phyloP scores from a whole-genome alignment of 2,329 filamentous ascomycete species.

The Diaporthe ampelina region DNA sequence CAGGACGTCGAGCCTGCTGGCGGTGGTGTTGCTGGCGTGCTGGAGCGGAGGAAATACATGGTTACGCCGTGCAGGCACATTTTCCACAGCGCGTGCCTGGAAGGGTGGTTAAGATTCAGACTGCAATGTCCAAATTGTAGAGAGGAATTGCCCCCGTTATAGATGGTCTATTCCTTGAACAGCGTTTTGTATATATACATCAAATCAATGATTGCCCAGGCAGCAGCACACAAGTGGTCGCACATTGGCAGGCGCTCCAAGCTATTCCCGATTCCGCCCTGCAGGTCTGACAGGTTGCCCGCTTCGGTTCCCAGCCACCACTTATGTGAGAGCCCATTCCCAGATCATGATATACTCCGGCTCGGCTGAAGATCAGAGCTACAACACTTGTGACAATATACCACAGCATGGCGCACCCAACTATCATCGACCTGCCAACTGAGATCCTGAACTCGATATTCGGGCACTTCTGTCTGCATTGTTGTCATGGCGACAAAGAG shows the following conservation, averaged over 20 bases:
- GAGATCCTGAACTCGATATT: not conserved
- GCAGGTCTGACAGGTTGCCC: not conserved
- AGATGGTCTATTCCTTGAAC: conserved; percentile 71
- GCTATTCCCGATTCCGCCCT: conserved; percentile 7
- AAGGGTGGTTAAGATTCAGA: conserved; percentile 95
- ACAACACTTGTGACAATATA: not conserved
- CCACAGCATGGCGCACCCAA: not conserved
- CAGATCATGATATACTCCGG: not conserved
- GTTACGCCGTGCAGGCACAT: conserved; percentile 97
- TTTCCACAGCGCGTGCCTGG: conserved; percentile 91
- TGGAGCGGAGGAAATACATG: conserved; percentile 91
- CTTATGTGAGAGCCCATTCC: too few relatives aligned
- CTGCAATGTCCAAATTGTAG: conserved; percentile 96
- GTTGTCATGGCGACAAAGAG: not conserved
- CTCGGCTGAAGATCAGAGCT: not conserved
- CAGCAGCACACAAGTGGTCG: not conserved
- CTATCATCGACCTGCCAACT: not conserved
- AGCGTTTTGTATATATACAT: conserved; percentile 3
- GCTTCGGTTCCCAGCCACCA: too few relatives aligned
- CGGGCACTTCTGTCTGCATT: conserved; percentile 18
- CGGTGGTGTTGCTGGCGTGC: conserved; percentile 74
- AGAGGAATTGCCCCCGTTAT: conserved; percentile 88
- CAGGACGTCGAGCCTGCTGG: conserved; percentile 60
- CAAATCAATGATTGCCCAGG: not conserved
- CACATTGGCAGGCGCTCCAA: not conserved